Base-by-base conservation (phyloP, 495 filamentous ascomycete genomes). In the Lophium mytilinum region DNA sequence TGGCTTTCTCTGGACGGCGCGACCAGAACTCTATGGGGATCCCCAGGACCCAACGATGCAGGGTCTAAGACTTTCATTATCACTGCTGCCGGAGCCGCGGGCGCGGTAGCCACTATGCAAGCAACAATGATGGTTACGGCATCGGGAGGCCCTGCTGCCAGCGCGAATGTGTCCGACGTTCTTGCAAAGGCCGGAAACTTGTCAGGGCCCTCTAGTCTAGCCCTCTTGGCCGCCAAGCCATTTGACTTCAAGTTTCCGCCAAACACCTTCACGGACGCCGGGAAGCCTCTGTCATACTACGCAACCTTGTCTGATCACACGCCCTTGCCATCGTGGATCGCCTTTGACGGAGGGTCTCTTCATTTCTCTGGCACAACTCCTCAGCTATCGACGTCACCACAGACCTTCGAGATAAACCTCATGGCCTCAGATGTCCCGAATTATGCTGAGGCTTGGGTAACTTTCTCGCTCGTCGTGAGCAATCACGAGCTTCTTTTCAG, bases 321-420 rank as follows among this genome's bases (percentile, higher is more conserved):
- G 7, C 90, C 92, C 34, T 72, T 96, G 39, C 91, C 91, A 36
- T 88, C 90, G 4, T 96, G 90, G 91, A 79, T 95, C 40, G 73
- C 69, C 10, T 96, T 96, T 63, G 82, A 95, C 64, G 61, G 78
- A 1, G 57, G 65, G 1, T 72, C 60, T 7, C 76, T 96, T 34
- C 76, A 77, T 10, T 95, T 95, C 62, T 81, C 80, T 6, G 90
- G 90, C n/a, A 80, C 72, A 43, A 84, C 84, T 4, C 90, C 89
- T 5, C 68, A 81, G 12, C 71, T 78, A 15, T 74, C 75, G 37
- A 74, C 84, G 14, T 81, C 82, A 1, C 84, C 89, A 12, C 85
- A 93, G 64, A 75, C 71, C 0, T 94, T 90, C 62, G 78, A 76
- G 12, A 79, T 96, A 53, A 75, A 82, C 57, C 72, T 95, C 11